Evolutionary conservation across 1,284 basidiomycete genomes (phyloP), one percentile per base, ranked within the genome.

Genomic region (Flammula alnicola): DNA sequence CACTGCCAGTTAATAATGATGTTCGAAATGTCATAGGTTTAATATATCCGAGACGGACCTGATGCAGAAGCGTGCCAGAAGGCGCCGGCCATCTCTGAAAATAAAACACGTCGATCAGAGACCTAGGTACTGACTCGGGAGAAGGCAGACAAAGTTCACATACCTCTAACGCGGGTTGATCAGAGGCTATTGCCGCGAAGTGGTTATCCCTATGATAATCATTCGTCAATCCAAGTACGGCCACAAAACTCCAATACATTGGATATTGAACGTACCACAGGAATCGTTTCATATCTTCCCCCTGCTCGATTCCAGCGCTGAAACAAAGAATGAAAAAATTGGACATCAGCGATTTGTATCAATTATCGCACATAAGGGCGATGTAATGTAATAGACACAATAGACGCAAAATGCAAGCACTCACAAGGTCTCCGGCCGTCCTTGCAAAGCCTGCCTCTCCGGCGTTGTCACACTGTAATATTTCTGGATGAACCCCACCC

Each of bases 101-200:
- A 11, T 11, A 20, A 17, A 1, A 1, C 6, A 11, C 5, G n/a
- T n/a, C 12, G 2, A 36, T 36, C 11, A 19, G n/a, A 19, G 7
- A n/a, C n/a, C n/a, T n/a, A n/a, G n/a, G n/a, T n/a, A n/a, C n/a
- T n/a, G n/a, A n/a, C n/a, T n/a, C n/a, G n/a, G n/a, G 10, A 1
- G 5, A 32, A 30, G 10, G 17, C 16, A 38, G 10, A 31, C 12
- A 8, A 39, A 5, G 17, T 23, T 27, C 14, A 39, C 51, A 22
- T 52, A 84, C 85, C 78, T 88, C 87, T 38, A 90, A 67, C 2
- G 84, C 69, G 14, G 88, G 88, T 56, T 84, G 81, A 66, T 90
- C 87, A 16, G 84, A 86, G 2, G 85, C 86, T 25, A 88, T 63
- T 3, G 87, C 86, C 1, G 86, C 82, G 63, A 90, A 88, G 63